Base-by-base conservation (phyloP, 2,329 filamentous ascomycete genomes). In the Colletotrichum camelliae region DNA sequence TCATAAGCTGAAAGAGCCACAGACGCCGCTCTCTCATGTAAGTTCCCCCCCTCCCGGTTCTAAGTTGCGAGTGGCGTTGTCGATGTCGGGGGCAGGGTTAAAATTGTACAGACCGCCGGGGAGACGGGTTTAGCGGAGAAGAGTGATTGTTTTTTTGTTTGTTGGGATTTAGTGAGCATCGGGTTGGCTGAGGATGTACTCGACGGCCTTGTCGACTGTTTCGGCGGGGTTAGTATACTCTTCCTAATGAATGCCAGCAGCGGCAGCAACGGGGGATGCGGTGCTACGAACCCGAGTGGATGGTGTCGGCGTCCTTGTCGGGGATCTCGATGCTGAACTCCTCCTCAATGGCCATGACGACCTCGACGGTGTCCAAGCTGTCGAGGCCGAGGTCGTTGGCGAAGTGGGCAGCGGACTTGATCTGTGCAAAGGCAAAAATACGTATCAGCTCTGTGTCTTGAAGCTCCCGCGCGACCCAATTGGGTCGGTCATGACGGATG, bases 271-370 rank as follows among this genome's bases (percentile, higher is more conserved):
- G 21, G 18, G 4, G 29, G 37, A 39, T 48, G n/a, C 7, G 61
- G 31, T 33, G 35, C 24, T 31, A 88, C 95, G 81, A 94, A 98
- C 96, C 93, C 83, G 95, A 98, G 91, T 97, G 95, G 86, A 98
- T 98, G 79, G 91, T 90, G 86, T 98, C 96, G 80, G 96, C 96
- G 84, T 98, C 95, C 92, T 98, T 98, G 89, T 98, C 96, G 81
- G 96, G 96, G 83, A 98, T 98, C 91, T 98, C 96, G 86, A 98
- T 97, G 94, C 95, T 92, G 84, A 93, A 92, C 83, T 93, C 89
- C 93, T 99, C 97, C 92, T 99, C 97, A 88, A 99, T 98, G 80
- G 97, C 97, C 97, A 99, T 99, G 82, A 99, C 97, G 80, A 99
- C 97, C 91, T 99, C 97, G 79, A 99, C 97, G 78, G 97, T 98